phyloP scores from a whole-genome alignment of 306 rosid species.

The Inga laurina region DNA sequence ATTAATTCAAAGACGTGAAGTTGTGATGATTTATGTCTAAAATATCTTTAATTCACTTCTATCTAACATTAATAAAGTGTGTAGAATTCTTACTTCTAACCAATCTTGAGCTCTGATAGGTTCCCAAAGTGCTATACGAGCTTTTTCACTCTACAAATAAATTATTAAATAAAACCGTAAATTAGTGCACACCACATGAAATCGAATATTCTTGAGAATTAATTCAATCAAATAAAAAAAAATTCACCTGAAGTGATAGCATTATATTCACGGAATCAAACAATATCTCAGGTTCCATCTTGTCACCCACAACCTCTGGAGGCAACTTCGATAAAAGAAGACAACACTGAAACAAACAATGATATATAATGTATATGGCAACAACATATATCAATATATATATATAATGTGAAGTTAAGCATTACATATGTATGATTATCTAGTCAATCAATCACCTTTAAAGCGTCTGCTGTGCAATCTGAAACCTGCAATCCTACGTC shows the following conservation, averaged over 20 bases:
- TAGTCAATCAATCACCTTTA: not conserved
- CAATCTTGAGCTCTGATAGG: slow-evolving; percentile 34
- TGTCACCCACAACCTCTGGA: not conserved
- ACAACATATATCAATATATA: not conserved
- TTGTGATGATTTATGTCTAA: too few species aligned
- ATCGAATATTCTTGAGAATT: not conserved
- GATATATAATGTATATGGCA: not conserved
- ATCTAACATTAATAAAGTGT: too few species aligned
- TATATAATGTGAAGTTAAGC: not conserved
- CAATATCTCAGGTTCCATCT: slow-evolving; percentile 5
- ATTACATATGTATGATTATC: too few species aligned
- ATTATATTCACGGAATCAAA: slow-evolving; percentile 51
- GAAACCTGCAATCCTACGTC: not conserved
- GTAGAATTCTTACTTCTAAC: slow-evolving; percentile 37
- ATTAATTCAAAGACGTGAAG: too few species aligned
- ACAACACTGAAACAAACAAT: slow-evolving; percentile 4
- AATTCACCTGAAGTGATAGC: slow-evolving; percentile 47
- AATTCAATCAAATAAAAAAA: not conserved
- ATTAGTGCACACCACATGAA: too few species aligned
- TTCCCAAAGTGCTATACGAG: slow-evolving; percentile 37
- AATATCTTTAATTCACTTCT: too few species aligned
- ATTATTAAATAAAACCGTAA: too few species aligned
- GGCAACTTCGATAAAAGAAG: slow-evolving; percentile 4
- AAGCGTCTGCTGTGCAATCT: not conserved
- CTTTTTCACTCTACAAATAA: slow-evolving; percentile 40